Conservation (phyloP, 495 filamentous ascomycete genomes). For the Podospora pseudoanserina region DNA sequence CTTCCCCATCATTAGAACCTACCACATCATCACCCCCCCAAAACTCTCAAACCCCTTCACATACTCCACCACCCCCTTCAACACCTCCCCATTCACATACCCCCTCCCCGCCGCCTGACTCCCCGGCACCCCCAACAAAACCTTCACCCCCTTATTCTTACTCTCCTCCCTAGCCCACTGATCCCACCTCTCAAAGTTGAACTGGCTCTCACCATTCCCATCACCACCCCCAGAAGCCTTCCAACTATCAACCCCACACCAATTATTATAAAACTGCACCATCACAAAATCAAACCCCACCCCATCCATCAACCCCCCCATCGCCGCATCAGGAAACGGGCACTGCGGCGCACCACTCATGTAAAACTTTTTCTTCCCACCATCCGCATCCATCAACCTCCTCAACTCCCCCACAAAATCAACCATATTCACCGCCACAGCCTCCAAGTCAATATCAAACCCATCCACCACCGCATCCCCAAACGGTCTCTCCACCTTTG, state of each 20-base stretch:
- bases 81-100: slow-evolving; percentile 46
- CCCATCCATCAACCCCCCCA: slow-evolving; percentile 53
- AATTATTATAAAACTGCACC: slow-evolving; percentile 69
- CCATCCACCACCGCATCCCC: slow-evolving; percentile 63
- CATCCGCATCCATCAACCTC: slow-evolving; percentile 47
- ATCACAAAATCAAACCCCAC: slow-evolving; percentile 61
- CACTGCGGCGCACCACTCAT: slow-evolving; percentile 68
- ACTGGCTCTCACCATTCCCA: slow-evolving; percentile 30
- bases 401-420: slow-evolving; percentile 56
- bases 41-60: slow-evolving; percentile 56
- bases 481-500: slow-evolving; percentile 46
- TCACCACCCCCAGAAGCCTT: slow-evolving; percentile 23
- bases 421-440: slow-evolving; percentile 45
- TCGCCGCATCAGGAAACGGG: slow-evolving; percentile 58
- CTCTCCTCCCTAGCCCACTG: slow-evolving; percentile 62
- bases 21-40: slow-evolving; percentile 67
- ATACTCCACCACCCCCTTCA: slow-evolving; percentile 50
- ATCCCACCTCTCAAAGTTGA: slow-evolving; percentile 70
- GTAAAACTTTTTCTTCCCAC: slow-evolving; percentile 52
- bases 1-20: background rate
- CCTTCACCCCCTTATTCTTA: slow-evolving; percentile 59
- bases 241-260: slow-evolving; percentile 58
- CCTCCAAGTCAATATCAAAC: slow-evolving; percentile 69
- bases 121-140: slow-evolving; percentile 65
- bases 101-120: slow-evolving; percentile 55